Conservation (phyloP, 2,329 filamentous ascomycete genomes). For the Endoconidiophora laricicola region DNA sequence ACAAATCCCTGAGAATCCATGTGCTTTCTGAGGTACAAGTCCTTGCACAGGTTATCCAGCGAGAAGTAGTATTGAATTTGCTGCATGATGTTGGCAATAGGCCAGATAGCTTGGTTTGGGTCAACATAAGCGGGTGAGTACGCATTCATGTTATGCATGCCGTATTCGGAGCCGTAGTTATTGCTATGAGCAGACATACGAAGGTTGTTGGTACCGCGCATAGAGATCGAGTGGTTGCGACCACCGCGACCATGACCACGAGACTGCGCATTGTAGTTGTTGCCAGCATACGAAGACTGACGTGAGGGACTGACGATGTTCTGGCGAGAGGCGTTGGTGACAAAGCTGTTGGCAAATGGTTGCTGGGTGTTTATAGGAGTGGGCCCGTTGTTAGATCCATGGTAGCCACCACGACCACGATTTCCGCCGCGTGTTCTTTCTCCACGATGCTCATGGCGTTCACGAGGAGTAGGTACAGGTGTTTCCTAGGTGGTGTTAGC, state of each 20-base stretch:
- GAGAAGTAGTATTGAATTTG: constrained; percentile 91
- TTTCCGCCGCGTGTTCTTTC: constrained; percentile 28
- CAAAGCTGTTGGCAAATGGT: constrained; percentile 4
- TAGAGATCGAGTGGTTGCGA: constrained; percentile 24
- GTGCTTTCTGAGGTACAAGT: constrained; percentile 68
- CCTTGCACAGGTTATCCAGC: constrained; percentile 86
- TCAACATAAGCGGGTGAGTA: constrained; percentile 16
- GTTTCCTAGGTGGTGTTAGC: constrained; percentile 6
- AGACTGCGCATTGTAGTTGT: constrained; percentile 8
- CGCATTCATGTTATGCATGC: constrained; percentile 22
- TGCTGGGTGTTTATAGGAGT: constrained; percentile 15
- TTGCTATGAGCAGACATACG: constrained; percentile 12
- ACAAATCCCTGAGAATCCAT: constrained; percentile 97
- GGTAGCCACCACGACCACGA: constrained; percentile 30
- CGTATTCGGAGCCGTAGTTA: constrained; percentile 22
- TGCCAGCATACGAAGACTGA: constrained; percentile 10
- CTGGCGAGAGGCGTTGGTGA: constrained; percentile 7
- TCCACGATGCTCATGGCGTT: constrained; percentile 22
- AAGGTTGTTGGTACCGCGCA: constrained; percentile 21
- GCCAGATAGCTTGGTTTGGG: constrained; percentile 8
- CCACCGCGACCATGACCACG: constrained; percentile 10
- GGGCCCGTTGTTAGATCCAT: constrained; percentile 17
- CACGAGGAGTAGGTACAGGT: constrained; percentile 8
- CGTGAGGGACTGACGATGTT: constrained; percentile 12
- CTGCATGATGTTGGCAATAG: constrained; percentile 29